These are phyloP conservation scores for Beta lomatogona DNA, from an alignment of 179 eudicot species.

Conservation along the genomic window DNA sequence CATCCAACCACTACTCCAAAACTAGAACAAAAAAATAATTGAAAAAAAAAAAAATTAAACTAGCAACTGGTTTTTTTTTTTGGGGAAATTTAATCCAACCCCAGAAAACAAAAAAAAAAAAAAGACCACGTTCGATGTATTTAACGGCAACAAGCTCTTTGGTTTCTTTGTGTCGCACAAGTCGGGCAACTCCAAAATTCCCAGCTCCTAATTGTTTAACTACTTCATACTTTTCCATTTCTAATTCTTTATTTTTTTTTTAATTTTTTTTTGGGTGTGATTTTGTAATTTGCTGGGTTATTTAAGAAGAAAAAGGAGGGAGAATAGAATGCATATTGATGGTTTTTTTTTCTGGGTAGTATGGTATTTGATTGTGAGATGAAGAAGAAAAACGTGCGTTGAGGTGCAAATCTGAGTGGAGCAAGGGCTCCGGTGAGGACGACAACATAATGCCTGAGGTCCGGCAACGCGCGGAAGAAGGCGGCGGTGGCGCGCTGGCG, in stretches of 20 bases:
- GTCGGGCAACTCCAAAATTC: slow-evolving; percentile 50
- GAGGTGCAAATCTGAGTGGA: too few relatives aligned
- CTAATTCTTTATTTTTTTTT: not conserved
- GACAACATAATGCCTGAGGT: too few relatives aligned
- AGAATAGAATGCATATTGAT: not conserved
- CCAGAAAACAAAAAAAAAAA: too few relatives aligned
- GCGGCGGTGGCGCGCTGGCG: too few relatives aligned
- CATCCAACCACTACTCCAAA: too few relatives aligned
- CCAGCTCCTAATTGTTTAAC: slow-evolving; percentile 52
- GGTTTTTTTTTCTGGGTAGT: too few relatives aligned
- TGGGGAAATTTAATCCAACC: too few relatives aligned
- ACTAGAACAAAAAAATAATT: not conserved
- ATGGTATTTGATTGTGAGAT: too few relatives aligned
- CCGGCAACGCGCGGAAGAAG: too few relatives aligned
- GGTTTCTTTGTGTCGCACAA: slow-evolving; percentile 45
- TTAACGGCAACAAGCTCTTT: slow-evolving; percentile 51
- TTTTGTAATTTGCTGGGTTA: not conserved
- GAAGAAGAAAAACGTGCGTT: too few relatives aligned
- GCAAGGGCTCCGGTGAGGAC: too few relatives aligned
- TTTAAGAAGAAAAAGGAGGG: not conserved
- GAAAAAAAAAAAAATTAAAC: not conserved
- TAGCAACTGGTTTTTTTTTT: not conserved
- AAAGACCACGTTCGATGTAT: slow-evolving; percentile 52
- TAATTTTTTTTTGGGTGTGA: not conserved
- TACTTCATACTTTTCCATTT: slow-evolving; percentile 47